Evolutionary conservation across 2,329 filamentous ascomycete genomes (phyloP), one percentile per base, ranked within the genome.

Genomic region (Aspergillus calidoustus): DNA sequence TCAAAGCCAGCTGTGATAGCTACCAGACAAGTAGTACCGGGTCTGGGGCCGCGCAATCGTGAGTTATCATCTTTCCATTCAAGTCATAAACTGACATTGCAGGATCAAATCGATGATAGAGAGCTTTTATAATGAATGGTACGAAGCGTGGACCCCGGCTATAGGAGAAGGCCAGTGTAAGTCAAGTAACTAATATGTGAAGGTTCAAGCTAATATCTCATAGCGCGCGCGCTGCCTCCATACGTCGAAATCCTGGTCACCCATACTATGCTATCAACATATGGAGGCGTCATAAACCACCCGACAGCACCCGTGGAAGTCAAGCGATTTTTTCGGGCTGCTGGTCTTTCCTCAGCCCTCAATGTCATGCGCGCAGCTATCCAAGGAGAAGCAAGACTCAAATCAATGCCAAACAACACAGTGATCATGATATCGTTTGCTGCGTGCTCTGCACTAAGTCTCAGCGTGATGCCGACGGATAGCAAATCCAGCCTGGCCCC

Each of bases 361-460:
- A 91, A 91, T 61, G 90, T 92, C 4, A 85, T 92, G 81, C 86
- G 89, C 23, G 88, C 87, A 1, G 89, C 89, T 0, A 90, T 91
- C 6, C 89, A 91, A 73, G 89, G 89, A 38, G 89, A 92, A 70
- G 79, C 82, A 0, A 84, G 89, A 63, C 81, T 92, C 0, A 87
- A 87, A 59, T 91, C 89, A 0, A 92, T 92, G 89, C 89, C 89
- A 0, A 92, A 92, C 74, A 92, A 92, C 67, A 91, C 89, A 0
- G 86, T 89, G 59, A 90, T 91, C 65, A 92, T 92, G 90, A 90
- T 92, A 13, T 90, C 89, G 1, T 91, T 91, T 65, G 89, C 89
- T 0, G 88, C 88, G 4, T 90, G 87, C 68, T 90, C 89, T 64
- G 87, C 88, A 0, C 75, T 90, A n/a, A 84, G 86, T 9, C 80